Evolutionary conservation across 2,329 filamentous ascomycete species (phyloP), one percentile per base, ranked within the genome.

Genomic region (Venturia oleaginea): DNA sequence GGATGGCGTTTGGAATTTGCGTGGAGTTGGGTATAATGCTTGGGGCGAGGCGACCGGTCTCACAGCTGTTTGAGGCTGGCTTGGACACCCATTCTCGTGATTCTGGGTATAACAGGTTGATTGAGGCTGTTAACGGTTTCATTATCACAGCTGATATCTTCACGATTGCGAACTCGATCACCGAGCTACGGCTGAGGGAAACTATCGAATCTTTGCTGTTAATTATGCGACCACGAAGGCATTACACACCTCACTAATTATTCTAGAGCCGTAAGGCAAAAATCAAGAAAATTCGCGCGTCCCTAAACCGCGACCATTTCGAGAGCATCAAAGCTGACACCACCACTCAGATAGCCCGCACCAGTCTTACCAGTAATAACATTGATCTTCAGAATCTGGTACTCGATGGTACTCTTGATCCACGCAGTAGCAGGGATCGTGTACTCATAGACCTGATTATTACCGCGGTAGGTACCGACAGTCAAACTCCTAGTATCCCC

Each of bases 21-120:
- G 84, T 65, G 84, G 84, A 0, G 82, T 86, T 5, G 82, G 77
- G 34, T 86, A 86, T 72, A 84, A 84, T 72, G 84, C 81, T 0
- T 86, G 82, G 72, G 84, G 83, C 2, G 80, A 84, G 68, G 77
- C 76, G 37, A 79, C 73, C 67, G 77, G 80, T 46, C 68, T 86
- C 64, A 79, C 77, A 37, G 71, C 84, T 61, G 66, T 71, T 15
- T 64, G 34, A 61, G 4, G 3, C 0, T 63, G 37, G 22, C 13
- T 6, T 51, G 24, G 22, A 51, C 10, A 51, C 11, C 2, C 15
- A 10, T 22, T 24, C 4, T 27, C 10, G 22, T 51, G 6, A 15
- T 15, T 10, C 27, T 27, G 22, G 46, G 24, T 37, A 22, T 37
- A 4, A 2, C 4, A 55, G 48, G 13, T 40, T 17, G n/a, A n/a